phyloP scores from a whole-genome alignment of 2,329 filamentous ascomycete species.

The Aspergillus sergii region DNA sequence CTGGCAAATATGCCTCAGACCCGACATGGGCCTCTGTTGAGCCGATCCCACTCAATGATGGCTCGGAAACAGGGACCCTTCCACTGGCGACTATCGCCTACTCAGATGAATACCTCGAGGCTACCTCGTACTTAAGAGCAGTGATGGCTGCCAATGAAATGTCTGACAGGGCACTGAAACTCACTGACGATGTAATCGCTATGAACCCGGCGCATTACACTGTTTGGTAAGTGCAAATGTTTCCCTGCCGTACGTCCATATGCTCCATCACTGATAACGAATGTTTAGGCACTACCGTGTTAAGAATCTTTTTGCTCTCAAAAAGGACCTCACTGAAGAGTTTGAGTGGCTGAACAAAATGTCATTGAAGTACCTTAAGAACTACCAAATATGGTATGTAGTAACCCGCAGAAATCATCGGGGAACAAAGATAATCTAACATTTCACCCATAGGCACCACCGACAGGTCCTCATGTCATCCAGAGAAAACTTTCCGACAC shows the following conservation, averaged over 20 bases:
- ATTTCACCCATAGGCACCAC: constrained; percentile 55
- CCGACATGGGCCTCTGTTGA: constrained; percentile 81
- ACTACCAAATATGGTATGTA: constrained; percentile 90
- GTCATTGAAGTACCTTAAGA: constrained; percentile 84
- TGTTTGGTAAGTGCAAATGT: constrained; percentile 68
- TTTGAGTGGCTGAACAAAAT: constrained; percentile 84
- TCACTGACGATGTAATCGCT: constrained; percentile 87
- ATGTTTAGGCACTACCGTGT: constrained; percentile 75
- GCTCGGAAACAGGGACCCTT: constrained; percentile 53
- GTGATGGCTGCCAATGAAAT: constrained; percentile 88
- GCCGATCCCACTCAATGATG: constrained; percentile 82
- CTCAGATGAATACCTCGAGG: constrained; percentile 84
- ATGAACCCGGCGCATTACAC: constrained; percentile 98
- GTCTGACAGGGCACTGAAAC: constrained; percentile 72
- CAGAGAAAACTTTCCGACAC: constrained; percentile 49
- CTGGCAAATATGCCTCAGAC: constrained; percentile 61
- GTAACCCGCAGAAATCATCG: neutral
- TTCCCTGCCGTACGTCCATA: neutral
- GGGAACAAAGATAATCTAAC: neutral
- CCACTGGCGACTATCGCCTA: constrained; percentile 94
- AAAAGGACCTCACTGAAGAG: constrained; percentile 69
- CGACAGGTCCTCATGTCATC: constrained; percentile 58
- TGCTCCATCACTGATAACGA: constrained; percentile 12
- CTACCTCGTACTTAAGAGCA: constrained; percentile 88
- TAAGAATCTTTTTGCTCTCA: constrained; percentile 70